Conservation (phyloP, 1,284 basidiomycete genomes). For the Ustilago lituana region DNA sequence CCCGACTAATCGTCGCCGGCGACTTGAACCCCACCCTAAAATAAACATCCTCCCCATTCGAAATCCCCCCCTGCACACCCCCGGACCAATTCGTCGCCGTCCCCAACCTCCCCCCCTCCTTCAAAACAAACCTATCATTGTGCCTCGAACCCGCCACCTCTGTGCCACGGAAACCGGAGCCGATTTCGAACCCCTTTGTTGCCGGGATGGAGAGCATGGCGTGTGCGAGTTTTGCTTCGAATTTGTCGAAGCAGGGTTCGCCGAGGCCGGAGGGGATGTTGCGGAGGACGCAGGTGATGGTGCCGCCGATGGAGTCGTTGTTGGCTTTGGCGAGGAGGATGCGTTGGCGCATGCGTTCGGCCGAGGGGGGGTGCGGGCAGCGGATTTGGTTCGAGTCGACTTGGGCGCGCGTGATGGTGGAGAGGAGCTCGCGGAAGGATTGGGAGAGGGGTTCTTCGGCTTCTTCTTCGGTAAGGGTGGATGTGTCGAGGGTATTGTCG, state of each 20-base stretch:
- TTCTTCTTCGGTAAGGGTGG: conserved; percentile 75
- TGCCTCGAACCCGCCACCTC: conserved; percentile 90
- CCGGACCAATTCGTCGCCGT: conserved; percentile 96
- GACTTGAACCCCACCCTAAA: conserved; percentile 98
- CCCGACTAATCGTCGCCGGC: conserved; percentile 95
- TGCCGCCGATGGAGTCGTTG: conserved; percentile 95
- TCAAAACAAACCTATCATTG: conserved; percentile 86
- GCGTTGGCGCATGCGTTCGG: conserved; percentile 89
- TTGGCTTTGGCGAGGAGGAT: conserved; percentile 91
- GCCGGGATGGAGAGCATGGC: conserved; percentile 99
- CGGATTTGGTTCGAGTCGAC: conserved; percentile 89
- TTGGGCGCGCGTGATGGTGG: conserved; percentile 82
- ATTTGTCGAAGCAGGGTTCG: conserved; percentile 98
- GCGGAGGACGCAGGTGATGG: conserved; percentile 94
- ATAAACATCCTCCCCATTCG: conserved; percentile 97
- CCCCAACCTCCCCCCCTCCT: conserved; percentile 77
- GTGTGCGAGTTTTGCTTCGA: conserved; percentile 94
- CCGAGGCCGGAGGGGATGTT: conserved; percentile 89
- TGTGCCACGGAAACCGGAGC: conserved; percentile 96
- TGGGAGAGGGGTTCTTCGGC: conserved; percentile 81
- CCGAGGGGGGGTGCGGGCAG: conserved; percentile 88
- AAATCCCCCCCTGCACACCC: conserved; percentile 96
- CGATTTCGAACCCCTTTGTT: conserved; percentile 98
- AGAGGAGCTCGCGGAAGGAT: conserved; percentile 84
- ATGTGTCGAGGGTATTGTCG: conserved; percentile 65